Percentiles rank a stretch among this genome's conserved stretches.
phyloP scores from a whole-genome alignment of 768 basidiomycete genomes.

The Paxillus ammoniavirescens region DNA sequence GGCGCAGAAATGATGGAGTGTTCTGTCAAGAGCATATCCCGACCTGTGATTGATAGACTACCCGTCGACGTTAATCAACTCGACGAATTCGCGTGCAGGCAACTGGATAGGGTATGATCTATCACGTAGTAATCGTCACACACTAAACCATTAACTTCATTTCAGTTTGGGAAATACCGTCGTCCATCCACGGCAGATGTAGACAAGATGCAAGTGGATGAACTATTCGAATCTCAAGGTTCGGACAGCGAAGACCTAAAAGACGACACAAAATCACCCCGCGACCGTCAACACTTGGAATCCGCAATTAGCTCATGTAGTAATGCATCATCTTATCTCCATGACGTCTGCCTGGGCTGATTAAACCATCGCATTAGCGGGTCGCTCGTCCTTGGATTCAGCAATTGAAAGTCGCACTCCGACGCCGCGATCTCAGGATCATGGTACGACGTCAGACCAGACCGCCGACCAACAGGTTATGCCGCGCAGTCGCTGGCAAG shows the following conservation, averaged over 20 bases:
- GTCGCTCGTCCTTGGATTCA: neutral
- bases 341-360: neutral
- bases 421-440: slow-evolving; percentile 21
- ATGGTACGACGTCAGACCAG: slow-evolving; percentile 14
- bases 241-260: neutral
- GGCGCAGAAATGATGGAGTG: slow-evolving; percentile 88
- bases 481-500: slow-evolving; percentile 82
- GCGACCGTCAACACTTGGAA: neutral
- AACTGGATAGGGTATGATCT: slow-evolving; percentile 71
- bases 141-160: neutral
- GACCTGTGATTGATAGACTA: slow-evolving; percentile 77
- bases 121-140: neutral
- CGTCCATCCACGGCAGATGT: slow-evolving; percentile 34
- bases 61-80: slow-evolving; percentile 72
- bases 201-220: slow-evolving; percentile 29
- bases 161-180: slow-evolving; percentile 51
- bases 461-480: slow-evolving; percentile 50
- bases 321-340: slow-evolving; percentile 11
- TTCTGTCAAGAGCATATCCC: slow-evolving; percentile 75
- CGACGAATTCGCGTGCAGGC: slow-evolving; percentile 87
- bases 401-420: slow-evolving; percentile 20
- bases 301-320: neutral
- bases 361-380: slow-evolving; percentile 4
- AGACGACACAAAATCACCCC: neutral
- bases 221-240: neutral